These are phyloP conservation scores for Ustilago tritici DNA, from an alignment of 1,284 basidiomycete species.

Conservation along the genomic window DNA sequence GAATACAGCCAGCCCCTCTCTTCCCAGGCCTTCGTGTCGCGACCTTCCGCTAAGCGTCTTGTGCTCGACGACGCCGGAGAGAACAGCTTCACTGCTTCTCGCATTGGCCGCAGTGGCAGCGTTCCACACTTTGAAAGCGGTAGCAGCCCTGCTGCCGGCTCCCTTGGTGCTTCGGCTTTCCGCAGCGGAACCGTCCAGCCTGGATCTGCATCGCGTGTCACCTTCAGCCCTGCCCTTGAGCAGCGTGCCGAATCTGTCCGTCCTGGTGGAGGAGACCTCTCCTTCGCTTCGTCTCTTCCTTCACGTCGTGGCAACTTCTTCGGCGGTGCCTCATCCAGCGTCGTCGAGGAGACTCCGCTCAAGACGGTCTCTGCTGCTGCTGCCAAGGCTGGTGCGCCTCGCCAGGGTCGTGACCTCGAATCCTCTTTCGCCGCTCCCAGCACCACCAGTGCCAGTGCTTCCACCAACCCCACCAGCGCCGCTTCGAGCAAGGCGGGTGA, in stretches of 20 bases:
- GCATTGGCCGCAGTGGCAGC: conserved; percentile 50
- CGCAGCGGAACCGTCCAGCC: conserved; percentile 52
- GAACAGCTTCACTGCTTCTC: conserved; percentile 43
- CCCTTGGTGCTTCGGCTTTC: conserved; percentile 40
- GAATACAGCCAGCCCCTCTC: conserved; percentile 63
- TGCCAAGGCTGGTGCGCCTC: conserved; percentile 40
- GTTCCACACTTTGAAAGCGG: conserved; percentile 45
- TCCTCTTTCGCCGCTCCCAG: conserved; percentile 42
- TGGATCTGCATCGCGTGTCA: conserved; percentile 45
- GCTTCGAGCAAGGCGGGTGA: conserved; percentile 48
- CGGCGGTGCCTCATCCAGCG: conserved; percentile 28
- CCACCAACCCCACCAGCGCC: conserved; percentile 30
- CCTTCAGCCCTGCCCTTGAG: conserved; percentile 64
- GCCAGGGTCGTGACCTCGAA: conserved; percentile 51
- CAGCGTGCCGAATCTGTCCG: conserved; percentile 51
- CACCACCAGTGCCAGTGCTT: conserved; percentile 12
- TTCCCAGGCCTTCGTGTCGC: conserved; percentile 76
- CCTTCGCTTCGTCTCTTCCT: conserved; percentile 54
- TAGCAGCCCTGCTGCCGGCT: conserved; percentile 41
- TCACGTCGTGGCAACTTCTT: conserved; percentile 51
- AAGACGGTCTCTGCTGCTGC: conserved; percentile 48
- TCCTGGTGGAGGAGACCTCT: conserved; percentile 52
- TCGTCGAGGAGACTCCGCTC: conserved; percentile 49
- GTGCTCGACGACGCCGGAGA: conserved; percentile 76
- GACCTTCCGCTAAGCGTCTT: conserved; percentile 93